Conservation (phyloP, 2,329 filamentous ascomycete genomes). For the Aspergillus alliaceus region DNA sequence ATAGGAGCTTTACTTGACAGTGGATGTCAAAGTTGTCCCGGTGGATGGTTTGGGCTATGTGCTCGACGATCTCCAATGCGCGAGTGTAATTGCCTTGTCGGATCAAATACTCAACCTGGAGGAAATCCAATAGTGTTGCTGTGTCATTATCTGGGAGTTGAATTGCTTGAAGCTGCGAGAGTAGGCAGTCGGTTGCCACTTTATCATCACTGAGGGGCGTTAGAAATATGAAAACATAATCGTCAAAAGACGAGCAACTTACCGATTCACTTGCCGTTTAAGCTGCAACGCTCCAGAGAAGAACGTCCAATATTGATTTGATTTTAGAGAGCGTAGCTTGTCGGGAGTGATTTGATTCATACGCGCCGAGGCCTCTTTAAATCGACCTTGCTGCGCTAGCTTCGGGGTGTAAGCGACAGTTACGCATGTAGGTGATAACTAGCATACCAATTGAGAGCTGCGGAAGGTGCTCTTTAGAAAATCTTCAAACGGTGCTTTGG, state of each 20-base stretch:
- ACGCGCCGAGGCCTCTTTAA: slow-evolving; percentile 64
- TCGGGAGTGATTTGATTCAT: slow-evolving; percentile 63
- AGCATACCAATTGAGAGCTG: slow-evolving; percentile 60
- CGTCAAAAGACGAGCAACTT: slow-evolving; percentile 3
- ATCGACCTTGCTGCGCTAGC: slow-evolving; percentile 66
- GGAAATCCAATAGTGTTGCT: slow-evolving; percentile 57
- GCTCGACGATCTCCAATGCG: slow-evolving; percentile 57
- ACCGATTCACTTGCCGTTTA: slow-evolving; percentile 44
- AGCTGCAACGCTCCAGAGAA: slow-evolving; percentile 45
- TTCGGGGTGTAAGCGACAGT: slow-evolving; percentile 18
- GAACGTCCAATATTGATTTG: slow-evolving; percentile 60
- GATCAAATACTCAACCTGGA: slow-evolving; percentile 60
- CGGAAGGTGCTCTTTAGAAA: slow-evolving; percentile 72
- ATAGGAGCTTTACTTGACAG: slow-evolving; percentile 68
- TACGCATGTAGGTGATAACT: neutral
- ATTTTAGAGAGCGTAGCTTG: slow-evolving; percentile 70
- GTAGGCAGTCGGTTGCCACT: slow-evolving; percentile 55
- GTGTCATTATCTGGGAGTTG: slow-evolving; percentile 59
- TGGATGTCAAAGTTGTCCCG: slow-evolving; percentile 62
- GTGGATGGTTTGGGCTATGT: slow-evolving; percentile 52
- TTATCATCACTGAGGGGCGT: slow-evolving; percentile 52
- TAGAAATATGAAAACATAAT: slow-evolving; percentile 9
- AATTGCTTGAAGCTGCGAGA: slow-evolving; percentile 57
- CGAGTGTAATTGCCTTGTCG: slow-evolving; percentile 52
- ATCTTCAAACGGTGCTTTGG: slow-evolving; percentile 71